Percentiles rank a stretch among this genome's conserved stretches.
phyloP scores from a whole-genome alignment of 1,284 basidiomycete genomes.

The Schizophyllum amplum region DNA sequence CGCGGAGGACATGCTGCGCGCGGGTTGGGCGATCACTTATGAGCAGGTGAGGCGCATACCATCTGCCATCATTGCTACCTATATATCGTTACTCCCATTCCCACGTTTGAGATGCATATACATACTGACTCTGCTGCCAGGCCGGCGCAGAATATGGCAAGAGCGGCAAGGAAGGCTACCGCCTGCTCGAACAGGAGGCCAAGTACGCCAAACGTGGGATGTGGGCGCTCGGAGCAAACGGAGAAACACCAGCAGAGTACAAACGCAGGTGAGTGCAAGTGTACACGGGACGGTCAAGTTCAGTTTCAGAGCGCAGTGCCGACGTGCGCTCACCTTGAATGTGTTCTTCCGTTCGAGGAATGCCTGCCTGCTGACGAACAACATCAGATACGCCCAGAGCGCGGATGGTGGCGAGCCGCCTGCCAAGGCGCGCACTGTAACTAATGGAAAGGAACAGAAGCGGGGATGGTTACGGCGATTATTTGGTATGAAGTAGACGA shows the following conservation, averaged over 20 bases:
- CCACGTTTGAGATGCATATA: background rate
- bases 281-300: too few species aligned
- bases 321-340: too few species aligned
- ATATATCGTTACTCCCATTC: background rate
- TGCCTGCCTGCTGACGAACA: background rate
- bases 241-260: conserved; percentile 73
- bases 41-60: conserved; percentile 44
- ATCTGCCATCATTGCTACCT: background rate
- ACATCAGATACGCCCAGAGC: background rate
- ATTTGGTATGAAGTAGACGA: background rate
- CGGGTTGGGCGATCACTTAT: conserved; percentile 72
- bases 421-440: background rate
- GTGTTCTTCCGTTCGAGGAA: too few species aligned
- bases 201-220: conserved; percentile 65
- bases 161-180: conserved; percentile 55
- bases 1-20: conserved; percentile 69
- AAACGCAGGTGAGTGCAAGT: conserved; percentile 36
- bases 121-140: too few species aligned
- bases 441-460: background rate
- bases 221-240: conserved; percentile 52
- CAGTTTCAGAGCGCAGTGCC: too few species aligned
- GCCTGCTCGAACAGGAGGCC: conserved; percentile 53
- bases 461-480: background rate
- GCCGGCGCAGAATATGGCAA: conserved; percentile 73
- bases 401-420: background rate